A percentile compares a stretch with the other conserved stretches of the same genome.
phyloP scores from a whole-genome alignment of 2,329 filamentous ascomycete species.

The Periconia digitata region DNA sequence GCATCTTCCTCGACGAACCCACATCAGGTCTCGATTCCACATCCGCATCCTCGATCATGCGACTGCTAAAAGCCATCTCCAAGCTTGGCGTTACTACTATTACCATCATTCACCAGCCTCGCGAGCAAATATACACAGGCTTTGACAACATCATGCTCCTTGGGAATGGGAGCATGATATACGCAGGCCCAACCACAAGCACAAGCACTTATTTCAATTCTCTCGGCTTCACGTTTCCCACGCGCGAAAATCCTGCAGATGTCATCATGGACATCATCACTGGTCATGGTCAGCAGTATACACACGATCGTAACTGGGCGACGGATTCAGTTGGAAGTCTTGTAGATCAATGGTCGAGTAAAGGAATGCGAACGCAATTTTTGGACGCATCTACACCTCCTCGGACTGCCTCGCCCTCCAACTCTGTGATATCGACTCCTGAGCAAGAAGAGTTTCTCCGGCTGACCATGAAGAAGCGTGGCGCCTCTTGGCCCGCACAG shows the following conservation, averaged over 20 bases:
- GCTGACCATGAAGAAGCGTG: constrained; percentile 51
- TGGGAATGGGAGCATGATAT: constrained; percentile 58
- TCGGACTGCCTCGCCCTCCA: constrained; percentile 22
- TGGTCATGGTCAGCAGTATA: constrained; percentile 58
- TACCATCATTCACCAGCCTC: constrained; percentile 62
- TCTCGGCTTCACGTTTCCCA: constrained; percentile 54
- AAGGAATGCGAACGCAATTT: neutral
- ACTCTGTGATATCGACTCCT: constrained; percentile 37
- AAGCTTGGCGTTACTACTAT: constrained; percentile 60
- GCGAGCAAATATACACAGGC: constrained; percentile 60
- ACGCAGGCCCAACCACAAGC: constrained; percentile 51
- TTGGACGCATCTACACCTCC: constrained; percentile 5
- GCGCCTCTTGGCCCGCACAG: constrained; percentile 44
- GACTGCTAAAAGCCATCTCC: constrained; percentile 56
- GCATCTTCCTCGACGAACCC: constrained; percentile 57
- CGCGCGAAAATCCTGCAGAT: constrained; percentile 58
- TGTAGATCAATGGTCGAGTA: constrained; percentile 51
- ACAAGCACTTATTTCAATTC: constrained; percentile 55
- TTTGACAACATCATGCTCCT: constrained; percentile 61
- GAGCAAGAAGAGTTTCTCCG: constrained; percentile 47
- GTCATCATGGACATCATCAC: constrained; percentile 64
- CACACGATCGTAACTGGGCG: constrained; percentile 49
- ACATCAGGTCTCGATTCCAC: constrained; percentile 77
- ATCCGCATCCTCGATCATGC: constrained; percentile 59
- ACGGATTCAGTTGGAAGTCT: constrained; percentile 45